Evolutionary conservation across 352 stramenopile species (phyloP).

Genomic region (Pythium grandisporangium): DNA sequence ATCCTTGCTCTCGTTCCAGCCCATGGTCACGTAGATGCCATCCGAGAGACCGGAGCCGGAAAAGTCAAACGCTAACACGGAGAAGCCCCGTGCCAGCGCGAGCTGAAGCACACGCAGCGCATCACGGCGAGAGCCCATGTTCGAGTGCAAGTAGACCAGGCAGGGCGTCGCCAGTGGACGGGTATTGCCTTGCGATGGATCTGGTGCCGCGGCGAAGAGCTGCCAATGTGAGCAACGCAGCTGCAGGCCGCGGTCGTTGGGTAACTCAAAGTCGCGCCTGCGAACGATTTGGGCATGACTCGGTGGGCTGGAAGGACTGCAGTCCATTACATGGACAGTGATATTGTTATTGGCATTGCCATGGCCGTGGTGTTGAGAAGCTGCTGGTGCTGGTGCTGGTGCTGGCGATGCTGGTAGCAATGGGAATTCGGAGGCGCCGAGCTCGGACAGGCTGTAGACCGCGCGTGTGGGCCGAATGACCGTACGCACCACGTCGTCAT

Average conservation of each 20-base stretch:
- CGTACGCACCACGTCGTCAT: conserved; percentile 63
- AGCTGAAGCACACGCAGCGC: conserved; percentile 51
- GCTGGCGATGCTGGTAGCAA: conserved; percentile 12
- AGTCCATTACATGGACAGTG: too few species aligned
- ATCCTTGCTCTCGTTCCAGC: conserved; percentile 75
- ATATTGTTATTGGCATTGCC: conserved; percentile 5
- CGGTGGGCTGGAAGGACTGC: too few species aligned
- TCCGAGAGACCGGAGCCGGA: conserved; percentile 70
- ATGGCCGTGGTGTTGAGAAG: conserved; percentile 4
- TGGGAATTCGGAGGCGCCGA: conserved; percentile 40
- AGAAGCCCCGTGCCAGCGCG: conserved; percentile 59
- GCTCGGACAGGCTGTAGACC: conserved; percentile 33
- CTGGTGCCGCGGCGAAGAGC: conserved; percentile 28
- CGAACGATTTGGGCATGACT: too few species aligned
- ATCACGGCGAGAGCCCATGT: conserved; percentile 68
- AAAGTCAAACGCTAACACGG: conserved; percentile 76
- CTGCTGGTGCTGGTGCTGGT: conserved; percentile 3
- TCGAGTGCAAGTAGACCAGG: conserved; percentile 79
- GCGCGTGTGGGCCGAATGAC: conserved; percentile 65
- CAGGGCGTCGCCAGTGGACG: conserved; percentile 26
- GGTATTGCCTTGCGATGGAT: conserved; percentile 9
- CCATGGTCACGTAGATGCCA: conserved; percentile 81
- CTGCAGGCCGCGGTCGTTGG: conserved; percentile 61
- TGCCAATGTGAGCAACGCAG: conserved; percentile 74
- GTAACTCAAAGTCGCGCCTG: conserved; percentile 49